A percentile compares a stretch with the other conserved stretches of the same genome.
Conservation (phyloP, 2,329 filamentous ascomycete genomes). For the Drechslerella stenobrocha region DNA sequence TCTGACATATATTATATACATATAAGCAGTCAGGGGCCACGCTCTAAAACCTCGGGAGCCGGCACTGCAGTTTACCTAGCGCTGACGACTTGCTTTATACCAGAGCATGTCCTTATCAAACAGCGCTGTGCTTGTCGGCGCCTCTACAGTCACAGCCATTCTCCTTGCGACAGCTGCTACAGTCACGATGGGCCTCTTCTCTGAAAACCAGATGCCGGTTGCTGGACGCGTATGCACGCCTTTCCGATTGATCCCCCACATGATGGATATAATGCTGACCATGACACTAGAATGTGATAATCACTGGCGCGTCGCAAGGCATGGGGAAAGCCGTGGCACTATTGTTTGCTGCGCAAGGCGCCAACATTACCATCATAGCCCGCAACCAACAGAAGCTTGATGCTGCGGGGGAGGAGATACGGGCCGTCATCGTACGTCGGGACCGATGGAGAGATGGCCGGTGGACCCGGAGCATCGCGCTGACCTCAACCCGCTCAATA, state of each 20-base stretch:
- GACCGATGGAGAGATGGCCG: too few relatives aligned
- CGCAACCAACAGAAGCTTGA: conserved; percentile 76
- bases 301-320: conserved; percentile 91
- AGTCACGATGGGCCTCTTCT: conserved; percentile 69
- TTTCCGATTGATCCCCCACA: conserved; percentile 6
- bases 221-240: conserved; percentile 70
- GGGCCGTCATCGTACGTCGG: conserved; percentile 58
- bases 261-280: conserved; percentile 38
- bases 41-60: too few relatives aligned
- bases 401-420: conserved; percentile 67
- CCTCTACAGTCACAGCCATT: conserved; percentile 23
- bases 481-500: not conserved
- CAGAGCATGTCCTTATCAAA: not conserved
- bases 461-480: too few relatives aligned
- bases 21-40: too few relatives aligned
- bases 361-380: conserved; percentile 82
- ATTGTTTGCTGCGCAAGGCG: conserved; percentile 77
- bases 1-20: too few relatives aligned
- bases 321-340: conserved; percentile 78
- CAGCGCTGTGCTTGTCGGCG: conserved; percentile 9
- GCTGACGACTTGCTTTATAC: not conserved
- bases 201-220: conserved; percentile 78
- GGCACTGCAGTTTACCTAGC: too few relatives aligned
- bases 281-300: conserved; percentile 70
- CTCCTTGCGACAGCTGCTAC: conserved; percentile 24